Conservation (phyloP, 2,329 filamentous ascomycete genomes). For the Cladosporium sp. region DNA sequence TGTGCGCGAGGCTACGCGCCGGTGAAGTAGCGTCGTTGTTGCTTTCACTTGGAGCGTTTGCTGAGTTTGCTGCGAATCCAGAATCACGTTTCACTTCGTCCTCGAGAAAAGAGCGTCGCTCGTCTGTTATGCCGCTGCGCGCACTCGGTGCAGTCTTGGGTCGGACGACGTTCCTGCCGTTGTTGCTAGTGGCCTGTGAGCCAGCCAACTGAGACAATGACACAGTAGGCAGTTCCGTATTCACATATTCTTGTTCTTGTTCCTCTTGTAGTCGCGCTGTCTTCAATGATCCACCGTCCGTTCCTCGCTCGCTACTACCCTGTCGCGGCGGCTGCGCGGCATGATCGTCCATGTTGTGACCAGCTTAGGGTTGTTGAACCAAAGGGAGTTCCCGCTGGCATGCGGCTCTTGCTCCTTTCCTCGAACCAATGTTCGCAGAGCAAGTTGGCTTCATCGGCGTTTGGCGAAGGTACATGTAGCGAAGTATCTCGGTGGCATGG, state of each 20-base stretch:
- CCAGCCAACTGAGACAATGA: conserved; percentile 7
- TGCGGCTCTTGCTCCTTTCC: neutral
- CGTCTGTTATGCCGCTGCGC: neutral
- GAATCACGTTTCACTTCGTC: conserved; percentile 38
- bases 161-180: neutral
- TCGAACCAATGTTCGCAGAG: neutral
- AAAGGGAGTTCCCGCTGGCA: conserved; percentile 5
- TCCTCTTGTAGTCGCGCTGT: neutral
- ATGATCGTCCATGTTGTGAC: conserved; percentile 13
- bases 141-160: conserved; percentile 19
- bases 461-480: neutral
- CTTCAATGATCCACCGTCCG: neutral
- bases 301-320: neutral
- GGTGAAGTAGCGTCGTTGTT: conserved; percentile 1
- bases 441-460: neutral
- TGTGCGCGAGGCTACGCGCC: conserved; percentile 3
- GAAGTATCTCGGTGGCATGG: neutral
- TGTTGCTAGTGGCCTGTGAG: neutral
- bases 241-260: too few species aligned
- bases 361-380: conserved; percentile 4
- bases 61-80: conserved; percentile 32
- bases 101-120: neutral
- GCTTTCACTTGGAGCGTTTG: neutral
- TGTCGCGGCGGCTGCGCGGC: conserved; percentile 4
- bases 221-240: neutral